Evolutionary conservation across 805 yeast genomes (phyloP), one percentile per base, ranked within the genome.

Genomic region (Starmerella bombi): DNA sequence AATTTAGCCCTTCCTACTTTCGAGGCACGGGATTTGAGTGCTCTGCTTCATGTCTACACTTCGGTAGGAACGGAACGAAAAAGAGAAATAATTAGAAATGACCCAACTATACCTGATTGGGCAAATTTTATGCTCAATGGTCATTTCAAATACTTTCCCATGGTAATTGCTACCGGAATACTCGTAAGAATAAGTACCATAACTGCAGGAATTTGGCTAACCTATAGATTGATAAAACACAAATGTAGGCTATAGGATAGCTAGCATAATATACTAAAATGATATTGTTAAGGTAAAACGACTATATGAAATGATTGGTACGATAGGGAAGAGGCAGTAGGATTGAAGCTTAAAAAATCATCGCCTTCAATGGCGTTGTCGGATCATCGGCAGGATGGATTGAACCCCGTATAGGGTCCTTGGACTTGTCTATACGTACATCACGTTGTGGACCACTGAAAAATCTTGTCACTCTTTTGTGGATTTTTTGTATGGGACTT

Each of bases 1-100:
- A 28, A 25, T 17, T 30, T 50, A n/a, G 18, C 19, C 9, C 43
- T 49, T 25, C 61, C 61, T 4, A 50, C 54, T 1, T 32, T 58
- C 40, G 29, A 38, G 5, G 44, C 49, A 12, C 44, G 48, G 46
- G 62, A 58, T 35, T 45, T 55, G 49, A 40, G 57, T 25, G 21
- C 51, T 19, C 16, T 51, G 28, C 32, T 54, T 14, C 36, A 37
- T 17, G 22, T 48, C 5, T 31, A 49, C 20, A 39, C 49, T 12
- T 20, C 30, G 10, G 22, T 34, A 18, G 27, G 38, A 2, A 25
- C 36, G n/a, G 34, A 36, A 22, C 33, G 36, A 18, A 37, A 33
- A 37, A 38, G 38, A 12, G 17, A 10, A 32, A 34, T 23, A 25
- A 34, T 32, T 16, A 23, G 4, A 18, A 38, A 33, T n/a, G 37